Conservation (phyloP, 768 basidiomycete species). For the Podaxis pistillaris region DNA sequence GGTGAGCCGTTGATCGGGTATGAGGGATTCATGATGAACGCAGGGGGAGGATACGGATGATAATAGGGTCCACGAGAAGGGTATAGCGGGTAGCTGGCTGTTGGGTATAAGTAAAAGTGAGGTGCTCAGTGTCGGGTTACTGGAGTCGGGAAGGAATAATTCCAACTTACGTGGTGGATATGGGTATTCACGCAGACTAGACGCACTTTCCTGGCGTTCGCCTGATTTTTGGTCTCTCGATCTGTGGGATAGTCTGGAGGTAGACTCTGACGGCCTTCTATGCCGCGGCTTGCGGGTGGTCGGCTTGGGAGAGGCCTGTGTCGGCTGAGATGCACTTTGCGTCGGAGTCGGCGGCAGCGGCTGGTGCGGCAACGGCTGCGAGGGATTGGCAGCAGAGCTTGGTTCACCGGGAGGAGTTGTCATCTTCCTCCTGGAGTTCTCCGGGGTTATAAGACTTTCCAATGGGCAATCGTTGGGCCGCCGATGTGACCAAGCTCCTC, state of each 20-base stretch:
- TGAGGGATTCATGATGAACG: constrained; percentile 62
- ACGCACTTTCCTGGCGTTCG: constrained; percentile 9
- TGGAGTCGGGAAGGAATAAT: background rate
- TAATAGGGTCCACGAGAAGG: constrained; percentile 39
- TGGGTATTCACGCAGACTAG: constrained; percentile 14
- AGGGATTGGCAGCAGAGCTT: constrained; percentile 31
- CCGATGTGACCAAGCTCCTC: constrained; percentile 30
- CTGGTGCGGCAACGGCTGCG: constrained; percentile 47
- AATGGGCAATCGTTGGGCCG: constrained; percentile 25
- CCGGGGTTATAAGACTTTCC: constrained; percentile 42
- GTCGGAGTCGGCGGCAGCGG: constrained; percentile 44
- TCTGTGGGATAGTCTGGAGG: constrained; percentile 18
- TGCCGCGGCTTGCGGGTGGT: constrained; percentile 45
- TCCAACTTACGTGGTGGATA: constrained; percentile 18
- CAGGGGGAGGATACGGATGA: constrained; percentile 38
- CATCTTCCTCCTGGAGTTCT: constrained; percentile 38
- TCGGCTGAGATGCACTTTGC: constrained; percentile 42
- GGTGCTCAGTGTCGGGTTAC: background rate
- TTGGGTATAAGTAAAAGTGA: constrained; percentile 16
- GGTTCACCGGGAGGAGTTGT: constrained; percentile 49
- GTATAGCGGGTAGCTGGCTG: constrained; percentile 28
- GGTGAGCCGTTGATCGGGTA: constrained; percentile 62
- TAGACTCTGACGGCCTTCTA: constrained; percentile 34
- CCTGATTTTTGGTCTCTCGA: constrained; percentile 18
- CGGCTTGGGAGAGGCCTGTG: constrained; percentile 36